Evolutionary conservation across 768 basidiomycete genomes (phyloP), one percentile per base, ranked within the genome.

Genomic region (Russula olivacea): DNA sequence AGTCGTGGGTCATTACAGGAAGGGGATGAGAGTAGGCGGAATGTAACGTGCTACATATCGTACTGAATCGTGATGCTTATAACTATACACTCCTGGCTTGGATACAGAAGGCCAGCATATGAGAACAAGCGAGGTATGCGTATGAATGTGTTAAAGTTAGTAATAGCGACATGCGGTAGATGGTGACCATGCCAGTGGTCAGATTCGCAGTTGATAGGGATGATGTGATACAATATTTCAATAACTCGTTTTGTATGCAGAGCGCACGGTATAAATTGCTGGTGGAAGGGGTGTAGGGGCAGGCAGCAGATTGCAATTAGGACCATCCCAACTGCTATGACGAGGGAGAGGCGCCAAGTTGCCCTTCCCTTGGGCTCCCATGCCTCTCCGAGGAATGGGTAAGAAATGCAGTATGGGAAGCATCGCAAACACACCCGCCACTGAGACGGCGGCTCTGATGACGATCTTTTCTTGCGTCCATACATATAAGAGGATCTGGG

Each of bases 361-460:
- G 7, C 14, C 2, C 23, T 28, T 28, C 55, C 14, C 34, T 11
- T 49, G 19, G 0, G 23, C 23, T 19, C 19, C 25, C 4, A 17
- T 21, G 9, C 38, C 19, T 34, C 19, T 12, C 55, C 41, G 21
- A 25, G 25, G 25, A 23, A 59, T 40, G 21, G 64, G 61, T 7
- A 65, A 15, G n/a, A 65, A 65, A 41, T 62, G 61, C 17, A 65
- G 32, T 17, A 65, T 38, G 3, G 64, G 64, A 21, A 63, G 61
- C 61, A 65, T 56, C 1, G 43, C 34, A 41, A 65, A 63, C 36
- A 65, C 61, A 2, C 55, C 54, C 4, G 45, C 45, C n/a, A 56
- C 28, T 9, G 56, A 61, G 41, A 56, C 28, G 10, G 52, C 30
- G 28, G 19, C 61, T 34, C 30, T 47, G 9, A 63, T 50, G 19